Percentiles rank a stretch among this genome's conserved stretches.
These are phyloP conservation scores for Rhizopus stolonifer DNA, from an alignment of 371 early-diverging fungal species.

Conservation along the genomic window DNA sequence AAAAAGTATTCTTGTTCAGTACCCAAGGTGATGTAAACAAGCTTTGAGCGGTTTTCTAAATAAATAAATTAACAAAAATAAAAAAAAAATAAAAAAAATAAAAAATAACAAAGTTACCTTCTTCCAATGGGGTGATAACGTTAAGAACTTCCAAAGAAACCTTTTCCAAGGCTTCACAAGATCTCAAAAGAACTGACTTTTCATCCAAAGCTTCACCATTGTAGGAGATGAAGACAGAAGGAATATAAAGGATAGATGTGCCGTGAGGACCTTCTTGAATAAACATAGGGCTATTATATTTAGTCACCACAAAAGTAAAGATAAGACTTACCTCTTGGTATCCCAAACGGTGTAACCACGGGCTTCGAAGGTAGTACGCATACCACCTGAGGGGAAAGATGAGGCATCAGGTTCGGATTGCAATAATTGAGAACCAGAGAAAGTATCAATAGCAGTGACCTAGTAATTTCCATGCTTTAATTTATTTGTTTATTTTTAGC, in stretches of 20 bases:
- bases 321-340: constrained; percentile 62
- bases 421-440: constrained; percentile 94
- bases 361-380: constrained; percentile 97
- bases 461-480: constrained; percentile 16
- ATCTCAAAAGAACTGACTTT: constrained; percentile 94
- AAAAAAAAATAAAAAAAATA: too few relatives aligned
- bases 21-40: constrained; percentile 90
- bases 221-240: constrained; percentile 97
- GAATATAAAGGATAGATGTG: constrained; percentile 91
- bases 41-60: constrained; percentile 53
- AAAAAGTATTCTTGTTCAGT: constrained; percentile 99
- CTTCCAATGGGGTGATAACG: constrained; percentile 63
- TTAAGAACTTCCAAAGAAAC: constrained; percentile 78
- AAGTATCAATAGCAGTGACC: constrained; percentile 85
- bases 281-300: constrained; percentile 84
- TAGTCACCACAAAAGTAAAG: too few relatives aligned
- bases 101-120: constrained; percentile 26
- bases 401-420: constrained; percentile 99
- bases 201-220: constrained; percentile 98
- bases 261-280: constrained; percentile 91
- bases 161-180: constrained; percentile 80
- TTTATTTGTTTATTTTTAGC: too few relatives aligned
- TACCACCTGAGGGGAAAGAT: constrained; percentile 98
- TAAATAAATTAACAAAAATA: too few relatives aligned
- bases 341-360: constrained; percentile 99